Percentiles rank a stretch among this genome's conserved stretches.
Evolutionary conservation across 306 rosid species (phyloP).

Genomic region (Vigna trinervia): DNA sequence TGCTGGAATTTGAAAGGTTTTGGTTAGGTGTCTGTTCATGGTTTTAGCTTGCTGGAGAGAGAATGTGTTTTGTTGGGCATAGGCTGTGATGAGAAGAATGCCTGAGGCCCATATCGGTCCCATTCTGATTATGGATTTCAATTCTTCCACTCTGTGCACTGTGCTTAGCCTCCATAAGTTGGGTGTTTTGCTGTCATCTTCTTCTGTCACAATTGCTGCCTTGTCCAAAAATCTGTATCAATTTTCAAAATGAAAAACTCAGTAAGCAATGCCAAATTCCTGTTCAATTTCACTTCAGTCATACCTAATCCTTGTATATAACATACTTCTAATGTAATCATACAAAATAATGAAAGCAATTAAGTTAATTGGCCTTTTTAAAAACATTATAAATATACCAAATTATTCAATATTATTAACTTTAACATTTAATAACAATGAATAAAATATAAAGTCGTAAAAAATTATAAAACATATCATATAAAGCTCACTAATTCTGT

Average conservation of each 20-base stretch:
- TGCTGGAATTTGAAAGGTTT: constrained; percentile 82
- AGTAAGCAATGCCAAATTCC: not conserved
- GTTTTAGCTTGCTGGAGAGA: constrained; percentile 85
- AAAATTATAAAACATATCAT: no score
- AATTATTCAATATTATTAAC: no score
- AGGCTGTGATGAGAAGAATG: constrained; percentile 87
- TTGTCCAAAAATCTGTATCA: constrained; percentile 79
- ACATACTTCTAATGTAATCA: no score
- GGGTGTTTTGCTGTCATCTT: constrained; percentile 64
- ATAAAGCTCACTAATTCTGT: no score
- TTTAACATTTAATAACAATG: no score
- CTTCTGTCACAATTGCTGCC: constrained; percentile 72
- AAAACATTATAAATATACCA: no score
- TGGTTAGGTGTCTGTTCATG: constrained; percentile 73
- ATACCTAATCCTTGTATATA: no score
- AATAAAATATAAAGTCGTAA: no score
- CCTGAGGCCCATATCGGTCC: constrained; percentile 98
- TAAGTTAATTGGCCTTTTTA: no score
- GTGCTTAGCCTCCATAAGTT: constrained; percentile 83
- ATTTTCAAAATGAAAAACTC: not conserved
- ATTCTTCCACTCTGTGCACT: constrained; percentile 86
- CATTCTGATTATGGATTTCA: constrained; percentile 85
- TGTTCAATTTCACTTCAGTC: not conserved
- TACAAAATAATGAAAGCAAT: no score
- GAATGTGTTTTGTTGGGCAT: constrained; percentile 86